Evolutionary conservation across 176 grass and related monocot genomes (phyloP).

Genomic region (Elaeis guineensis): DNA sequence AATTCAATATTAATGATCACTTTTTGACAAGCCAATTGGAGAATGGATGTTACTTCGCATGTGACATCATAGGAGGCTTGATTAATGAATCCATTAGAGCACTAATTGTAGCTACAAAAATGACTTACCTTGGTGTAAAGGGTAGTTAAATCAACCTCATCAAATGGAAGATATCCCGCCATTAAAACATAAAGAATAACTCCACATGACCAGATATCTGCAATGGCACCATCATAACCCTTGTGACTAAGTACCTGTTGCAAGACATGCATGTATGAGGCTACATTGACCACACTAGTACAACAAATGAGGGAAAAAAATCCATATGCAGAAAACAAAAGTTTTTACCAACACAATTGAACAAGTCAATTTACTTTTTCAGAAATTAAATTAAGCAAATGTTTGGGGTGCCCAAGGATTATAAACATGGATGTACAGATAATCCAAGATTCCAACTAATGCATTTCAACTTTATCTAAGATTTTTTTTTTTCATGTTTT

Average conservation of each 20-base stretch:
- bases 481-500: too few species aligned
- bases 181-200: slow-evolving; percentile 90
- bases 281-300: not conserved
- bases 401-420: too few species aligned
- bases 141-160: slow-evolving; percentile 92
- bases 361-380: too few species aligned
- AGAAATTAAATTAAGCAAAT: too few species aligned
- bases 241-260: slow-evolving; percentile 90
- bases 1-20: too few species aligned
- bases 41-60: not conserved
- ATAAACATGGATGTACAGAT: too few species aligned
- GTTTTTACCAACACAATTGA: too few species aligned
- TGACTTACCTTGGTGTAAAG: slow-evolving; percentile 82
- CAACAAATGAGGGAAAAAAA: too few species aligned
- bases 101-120: slow-evolving; percentile 4
- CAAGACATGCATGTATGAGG: slow-evolving; percentile 11
- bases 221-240: slow-evolving; percentile 91
- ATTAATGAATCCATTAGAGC: not conserved
- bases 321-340: too few species aligned
- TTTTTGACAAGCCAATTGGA: too few species aligned
- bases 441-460: too few species aligned
- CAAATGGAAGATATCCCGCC: slow-evolving; percentile 98
- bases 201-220: slow-evolving; percentile 98
- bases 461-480: too few species aligned
- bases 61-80: not conserved